Conservation (phyloP, 257 asterid species). For the Solanum sitiens region DNA sequence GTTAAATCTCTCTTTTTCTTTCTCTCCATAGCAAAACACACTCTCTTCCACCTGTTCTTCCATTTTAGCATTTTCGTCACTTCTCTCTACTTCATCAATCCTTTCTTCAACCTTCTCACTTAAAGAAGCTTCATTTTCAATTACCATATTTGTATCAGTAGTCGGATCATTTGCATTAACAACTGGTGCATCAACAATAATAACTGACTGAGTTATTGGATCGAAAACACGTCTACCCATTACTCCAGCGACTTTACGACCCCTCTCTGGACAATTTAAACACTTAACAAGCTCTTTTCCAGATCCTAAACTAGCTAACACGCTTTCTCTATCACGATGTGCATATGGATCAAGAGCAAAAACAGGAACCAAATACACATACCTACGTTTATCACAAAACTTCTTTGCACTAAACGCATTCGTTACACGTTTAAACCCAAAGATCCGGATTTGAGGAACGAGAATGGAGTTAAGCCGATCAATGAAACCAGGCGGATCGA, state of each 20-base stretch:
- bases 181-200: background rate
- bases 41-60: slow-evolving; percentile 12
- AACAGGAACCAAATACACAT: slow-evolving; percentile 78
- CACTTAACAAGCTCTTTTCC: slow-evolving; percentile 70
- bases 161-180: background rate
- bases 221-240: slow-evolving; percentile 54
- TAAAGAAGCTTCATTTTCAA: slow-evolving; percentile 9
- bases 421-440: slow-evolving; percentile 71
- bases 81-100: slow-evolving; percentile 6
- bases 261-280: slow-evolving; percentile 81
- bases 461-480: slow-evolving; percentile 59
- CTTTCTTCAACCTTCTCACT: slow-evolving; percentile 17
- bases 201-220: slow-evolving; percentile 5
- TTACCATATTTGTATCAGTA: slow-evolving; percentile 3
- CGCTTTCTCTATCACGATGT: slow-evolving; percentile 90
- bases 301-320: slow-evolving; percentile 71
- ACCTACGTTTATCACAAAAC: slow-evolving; percentile 88
- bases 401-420: slow-evolving; percentile 78
- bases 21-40: slow-evolving; percentile 48
- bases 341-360: slow-evolving; percentile 75
- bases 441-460: slow-evolving; percentile 62
- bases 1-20: slow-evolving; percentile 70
- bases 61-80: background rate
- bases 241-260: slow-evolving; percentile 65
- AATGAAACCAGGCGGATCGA: slow-evolving; percentile 85